Conservation (phyloP, 2,329 filamentous ascomycete species). For the Bisporella sp. region DNA sequence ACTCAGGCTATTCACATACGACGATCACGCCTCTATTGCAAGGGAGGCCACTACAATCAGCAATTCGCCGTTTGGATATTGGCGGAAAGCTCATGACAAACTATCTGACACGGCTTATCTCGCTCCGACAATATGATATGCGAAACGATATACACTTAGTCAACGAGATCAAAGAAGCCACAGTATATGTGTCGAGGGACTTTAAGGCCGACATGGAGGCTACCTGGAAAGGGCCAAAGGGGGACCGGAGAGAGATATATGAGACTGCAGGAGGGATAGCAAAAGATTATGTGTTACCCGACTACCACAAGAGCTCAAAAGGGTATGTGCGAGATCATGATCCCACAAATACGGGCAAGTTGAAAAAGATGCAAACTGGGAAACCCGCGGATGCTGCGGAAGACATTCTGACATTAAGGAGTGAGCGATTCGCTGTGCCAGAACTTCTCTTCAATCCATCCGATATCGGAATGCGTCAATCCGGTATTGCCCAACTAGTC, state of each 20-base stretch:
- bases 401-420: constrained; percentile 79
- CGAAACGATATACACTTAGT: constrained; percentile 89
- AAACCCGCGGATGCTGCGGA: constrained; percentile 49
- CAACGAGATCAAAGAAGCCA: constrained; percentile 90
- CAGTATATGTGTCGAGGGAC: constrained; percentile 74
- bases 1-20: constrained; percentile 89
- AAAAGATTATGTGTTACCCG: constrained; percentile 87
- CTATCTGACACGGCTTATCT: constrained; percentile 82
- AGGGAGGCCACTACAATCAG: constrained; percentile 72
- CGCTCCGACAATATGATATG: constrained; percentile 90
- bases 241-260: constrained; percentile 46
- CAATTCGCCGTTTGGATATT: constrained; percentile 77
- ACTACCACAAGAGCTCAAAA: constrained; percentile 54
- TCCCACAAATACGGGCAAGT: constrained; percentile 49
- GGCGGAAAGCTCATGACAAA: constrained; percentile 93
- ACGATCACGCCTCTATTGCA: constrained; percentile 81
- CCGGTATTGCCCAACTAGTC: constrained; percentile 76
- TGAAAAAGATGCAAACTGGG: constrained; percentile 35
- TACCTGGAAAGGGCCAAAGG: constrained; percentile 72
- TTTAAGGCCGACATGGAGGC: constrained; percentile 73
- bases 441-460: constrained; percentile 83
- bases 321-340: constrained; percentile 77
- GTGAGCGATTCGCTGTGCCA: constrained; percentile 85
- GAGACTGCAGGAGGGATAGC: constrained; percentile 52
- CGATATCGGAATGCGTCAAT: constrained; percentile 79